Evolutionary conservation across 2,329 filamentous ascomycete species (phyloP), one percentile per base, ranked within the genome.

Genomic region (Aureobasidium sp.): DNA sequence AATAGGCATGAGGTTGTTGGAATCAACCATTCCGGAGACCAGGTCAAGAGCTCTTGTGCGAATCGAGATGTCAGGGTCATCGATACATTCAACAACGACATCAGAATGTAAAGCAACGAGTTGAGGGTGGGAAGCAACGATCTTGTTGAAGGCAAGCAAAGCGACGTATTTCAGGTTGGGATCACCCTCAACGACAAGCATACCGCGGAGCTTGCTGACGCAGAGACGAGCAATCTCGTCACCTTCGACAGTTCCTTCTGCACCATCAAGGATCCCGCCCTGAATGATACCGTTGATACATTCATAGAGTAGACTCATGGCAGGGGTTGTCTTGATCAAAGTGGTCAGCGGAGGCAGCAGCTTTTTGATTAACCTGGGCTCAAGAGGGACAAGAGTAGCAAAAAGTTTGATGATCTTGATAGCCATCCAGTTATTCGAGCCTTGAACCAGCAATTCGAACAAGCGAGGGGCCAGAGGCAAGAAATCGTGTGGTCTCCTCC

Each of bases 401-500:
- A 99, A 99, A 66, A 99, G 82, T 77, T 99, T 99, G 74, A 99
- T 97, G 65, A 99, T 85, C 74, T 99, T 99, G 73, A 99, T 99
- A 63, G 92, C 92, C 93, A 99, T 97, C 94, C 94, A 99, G 75
- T 99, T 99, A 75, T 99, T 97, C 41, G 89, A 89, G 62, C 91
- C 88, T 64, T 95, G 89, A 14, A 97, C 92, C 29, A 99, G 79
- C 20, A 99, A 81, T 71, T 97, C 92, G 70, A 97, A 99, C 29
- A 99, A 77, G 63, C 94, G 83, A 9, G 94, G 94, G 0, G 94
- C 94, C 34, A 99, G 80, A 15, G 94, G 90, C 34, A 99, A 79
- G 69, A 97, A 97, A 74, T 99, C 94, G 67, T 93, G 88, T 4
- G 94, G 94, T 67, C 94, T 83, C 68, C 94, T 85, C 90, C 93